These are phyloP conservation scores for Euphorbia tirucalli DNA, from an alignment of 345 rosid genomes.

Conservation along the genomic window DNA sequence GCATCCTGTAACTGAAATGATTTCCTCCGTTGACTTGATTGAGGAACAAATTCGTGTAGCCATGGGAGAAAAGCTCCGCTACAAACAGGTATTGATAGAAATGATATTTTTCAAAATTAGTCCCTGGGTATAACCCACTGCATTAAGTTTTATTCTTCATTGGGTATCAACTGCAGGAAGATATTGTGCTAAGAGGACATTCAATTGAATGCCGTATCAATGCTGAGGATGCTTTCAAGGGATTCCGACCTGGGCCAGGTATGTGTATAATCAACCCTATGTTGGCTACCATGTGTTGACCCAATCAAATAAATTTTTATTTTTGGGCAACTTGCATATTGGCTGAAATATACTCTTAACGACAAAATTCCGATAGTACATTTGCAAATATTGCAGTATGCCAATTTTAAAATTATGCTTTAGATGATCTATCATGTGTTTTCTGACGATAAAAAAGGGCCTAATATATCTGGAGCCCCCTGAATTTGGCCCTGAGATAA, in stretches of 20 bases:
- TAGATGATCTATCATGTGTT: not conserved
- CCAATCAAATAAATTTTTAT: not conserved
- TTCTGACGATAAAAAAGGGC: not conserved
- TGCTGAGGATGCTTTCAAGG: conserved; percentile 97
- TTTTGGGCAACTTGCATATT: not conserved
- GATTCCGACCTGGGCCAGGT: conserved; percentile 99
- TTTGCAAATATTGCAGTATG: not conserved
- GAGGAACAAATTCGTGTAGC: conserved; percentile 99
- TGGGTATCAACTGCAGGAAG: conserved; percentile 55
- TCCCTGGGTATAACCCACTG: not conserved
- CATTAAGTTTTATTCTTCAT: not conserved
- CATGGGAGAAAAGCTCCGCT: conserved; percentile 88
- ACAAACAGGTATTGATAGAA: conserved; percentile 60
- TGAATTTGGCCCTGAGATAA: too few relatives aligned
- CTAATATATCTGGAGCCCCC: too few relatives aligned
- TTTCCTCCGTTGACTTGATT: conserved; percentile 90
- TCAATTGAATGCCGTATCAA: conserved; percentile 98
- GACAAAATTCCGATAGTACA: too few relatives aligned
- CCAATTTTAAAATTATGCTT: not conserved
- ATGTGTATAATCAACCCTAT: conserved; percentile 5
- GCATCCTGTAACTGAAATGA: conserved; percentile 99
- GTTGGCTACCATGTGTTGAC: not conserved
- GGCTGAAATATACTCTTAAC: not conserved
- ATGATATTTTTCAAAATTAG: conserved; percentile 5
- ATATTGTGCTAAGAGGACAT: conserved; percentile 91